Evolutionary conservation across 176 grass and related monocot species (phyloP), one percentile per base, ranked within the genome.

Genomic region (Metroxylon sagu): DNA sequence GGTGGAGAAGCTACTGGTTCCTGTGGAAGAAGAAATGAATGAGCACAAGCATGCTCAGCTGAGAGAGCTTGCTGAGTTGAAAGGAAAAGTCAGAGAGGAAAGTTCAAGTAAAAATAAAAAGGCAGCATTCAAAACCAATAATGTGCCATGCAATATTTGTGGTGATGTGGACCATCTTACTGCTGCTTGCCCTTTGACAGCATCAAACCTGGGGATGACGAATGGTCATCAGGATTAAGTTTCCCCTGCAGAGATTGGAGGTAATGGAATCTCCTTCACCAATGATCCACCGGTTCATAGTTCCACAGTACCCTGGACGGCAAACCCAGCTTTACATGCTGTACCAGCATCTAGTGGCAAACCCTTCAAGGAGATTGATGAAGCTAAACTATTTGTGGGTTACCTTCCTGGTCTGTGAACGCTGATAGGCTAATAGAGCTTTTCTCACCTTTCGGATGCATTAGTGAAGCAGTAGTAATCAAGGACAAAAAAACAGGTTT

Each of bases 391-490:
- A 29, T 82, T 65, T 60, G 80, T 82, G 14, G 48, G 80, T 50
- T 76, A 75, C 57, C 79, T 94, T 61, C 80, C 35, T 49, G 5
- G 0, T 81, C 89, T n/a, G 29, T 85, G 49, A 68, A 85, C 29
- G 77, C 64, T 17, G 57, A 65, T 18, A 84, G 73, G 56, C 57
- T 94, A 66, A 48, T 73, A 26, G 67, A 88, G 63, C 74, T 94
- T 60, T 94, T 94, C 66, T 69, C 56, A 19, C 80, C 77, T 50
- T 88, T 85, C 60, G 89, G 89, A 61, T 61, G 67, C 21, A 76
- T 94, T 62, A 74, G 62, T 28, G 71, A 88, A 62, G 89, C 84
- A 7, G 78, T 4, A 54, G 71, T 85, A 59, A 23, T 62, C 26
- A 74, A 59, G 56, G 74, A 81, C 49, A 57, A 78, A 61, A 5